A percentile compares a stretch with the other conserved stretches of the same genome.
Evolutionary conservation across 1,284 basidiomycete genomes (phyloP).

Genomic region (Trichosporon ovoides): DNA sequence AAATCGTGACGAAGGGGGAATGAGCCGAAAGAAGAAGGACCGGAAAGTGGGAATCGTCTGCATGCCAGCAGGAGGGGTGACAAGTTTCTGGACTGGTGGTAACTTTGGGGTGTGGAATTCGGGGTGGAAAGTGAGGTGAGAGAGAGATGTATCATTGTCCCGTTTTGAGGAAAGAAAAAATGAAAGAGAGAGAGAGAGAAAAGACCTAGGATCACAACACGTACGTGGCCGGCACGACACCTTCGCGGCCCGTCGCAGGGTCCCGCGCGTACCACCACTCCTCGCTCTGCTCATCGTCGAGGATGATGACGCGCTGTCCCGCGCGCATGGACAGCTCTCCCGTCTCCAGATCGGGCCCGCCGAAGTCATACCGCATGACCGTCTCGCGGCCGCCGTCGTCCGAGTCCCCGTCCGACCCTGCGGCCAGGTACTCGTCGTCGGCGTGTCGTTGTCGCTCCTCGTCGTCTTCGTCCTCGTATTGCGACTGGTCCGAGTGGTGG

Average conservation of each 20-base stretch:
- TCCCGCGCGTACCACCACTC: slow-evolving; percentile 92
- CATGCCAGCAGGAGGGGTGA: too few species aligned
- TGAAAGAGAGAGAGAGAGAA: neutral
- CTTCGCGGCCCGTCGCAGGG: slow-evolving; percentile 67
- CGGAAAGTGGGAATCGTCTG: too few species aligned
- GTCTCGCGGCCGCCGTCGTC: slow-evolving; percentile 44
- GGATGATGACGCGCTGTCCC: slow-evolving; percentile 38
- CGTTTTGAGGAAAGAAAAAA: too few species aligned
- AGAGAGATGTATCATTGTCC: too few species aligned
- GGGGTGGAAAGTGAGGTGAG: too few species aligned
- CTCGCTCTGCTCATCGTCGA: slow-evolving; percentile 40
- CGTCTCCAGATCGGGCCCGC: slow-evolving; percentile 36
- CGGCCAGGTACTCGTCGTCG: slow-evolving; percentile 45
- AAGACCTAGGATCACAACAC: slow-evolving; percentile 26
- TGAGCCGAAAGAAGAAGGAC: too few species aligned
- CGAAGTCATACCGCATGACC: slow-evolving; percentile 45
- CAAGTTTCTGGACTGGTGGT: too few species aligned
- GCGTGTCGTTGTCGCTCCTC: slow-evolving; percentile 27
- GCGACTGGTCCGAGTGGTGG: neutral
- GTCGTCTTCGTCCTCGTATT: slow-evolving; percentile 8
- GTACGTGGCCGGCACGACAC: slow-evolving; percentile 82
- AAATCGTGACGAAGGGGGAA: too few species aligned
- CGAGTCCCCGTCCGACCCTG: slow-evolving; percentile 12
- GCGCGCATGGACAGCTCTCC: slow-evolving; percentile 45
- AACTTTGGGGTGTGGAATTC: too few species aligned